A percentile compares a stretch with the other conserved stretches of the same genome.
phyloP scores from a whole-genome alignment of 768 basidiomycete species.

The Mycena olivaceomarginata region DNA sequence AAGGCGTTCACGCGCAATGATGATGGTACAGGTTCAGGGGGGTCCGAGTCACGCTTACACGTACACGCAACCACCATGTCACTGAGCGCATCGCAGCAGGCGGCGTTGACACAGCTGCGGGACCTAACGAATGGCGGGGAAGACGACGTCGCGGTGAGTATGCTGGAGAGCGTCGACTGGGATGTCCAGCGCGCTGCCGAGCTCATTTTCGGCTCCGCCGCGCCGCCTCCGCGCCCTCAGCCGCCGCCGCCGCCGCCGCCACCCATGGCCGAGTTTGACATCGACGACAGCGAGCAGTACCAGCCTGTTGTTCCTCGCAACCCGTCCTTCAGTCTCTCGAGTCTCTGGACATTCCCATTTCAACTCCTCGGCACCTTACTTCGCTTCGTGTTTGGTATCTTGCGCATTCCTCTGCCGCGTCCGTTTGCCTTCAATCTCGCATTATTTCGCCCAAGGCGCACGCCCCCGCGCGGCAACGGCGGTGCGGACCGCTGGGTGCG shows the following conservation, averaged over 20 bases:
- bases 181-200: slow-evolving; percentile 82
- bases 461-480: slow-evolving; percentile 62
- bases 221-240: slow-evolving; percentile 36
- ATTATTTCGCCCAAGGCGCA: slow-evolving; percentile 58
- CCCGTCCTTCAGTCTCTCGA: slow-evolving; percentile 46
- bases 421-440: slow-evolving; percentile 72
- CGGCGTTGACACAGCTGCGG: slow-evolving; percentile 50
- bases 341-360: slow-evolving; percentile 76
- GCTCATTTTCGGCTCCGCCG: slow-evolving; percentile 67
- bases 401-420: slow-evolving; percentile 82
- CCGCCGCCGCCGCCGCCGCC: slow-evolving; percentile 4
- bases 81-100: slow-evolving; percentile 38
- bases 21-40: too few species aligned
- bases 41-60: slow-evolving; percentile 1
- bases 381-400: slow-evolving; percentile 78
- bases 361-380: slow-evolving; percentile 76
- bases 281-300: slow-evolving; percentile 43
- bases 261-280: slow-evolving; percentile 29
- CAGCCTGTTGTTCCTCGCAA: slow-evolving; percentile 52
- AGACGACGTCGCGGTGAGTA: slow-evolving; percentile 74
- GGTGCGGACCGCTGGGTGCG: slow-evolving; percentile 87
- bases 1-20: too few species aligned
- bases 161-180: slow-evolving; percentile 81
- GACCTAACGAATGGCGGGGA: slow-evolving; percentile 78
- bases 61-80: slow-evolving; percentile 9